Percentiles rank a stretch among this genome's conserved stretches.
These are phyloP conservation scores for Citrus maxima DNA, from an alignment of 345 rosid species.

Conservation along the genomic window DNA sequence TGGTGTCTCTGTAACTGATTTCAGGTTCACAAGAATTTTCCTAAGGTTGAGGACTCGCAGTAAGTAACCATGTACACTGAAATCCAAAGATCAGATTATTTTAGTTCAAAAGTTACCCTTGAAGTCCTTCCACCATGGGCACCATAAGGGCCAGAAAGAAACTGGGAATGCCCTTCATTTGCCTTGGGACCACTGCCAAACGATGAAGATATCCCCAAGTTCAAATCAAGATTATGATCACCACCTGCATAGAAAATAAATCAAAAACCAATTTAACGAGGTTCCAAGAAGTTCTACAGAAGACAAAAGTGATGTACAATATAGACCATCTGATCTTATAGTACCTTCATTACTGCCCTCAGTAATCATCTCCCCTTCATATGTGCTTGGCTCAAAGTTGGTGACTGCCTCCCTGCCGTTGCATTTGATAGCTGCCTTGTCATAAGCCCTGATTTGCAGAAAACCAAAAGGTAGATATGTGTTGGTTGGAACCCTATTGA, in stretches of 20 bases:
- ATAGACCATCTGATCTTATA: background rate
- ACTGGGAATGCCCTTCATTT: slow-evolving; percentile 34
- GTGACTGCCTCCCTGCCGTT: slow-evolving; percentile 94
- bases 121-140: slow-evolving; percentile 35
- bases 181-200: slow-evolving; percentile 42
- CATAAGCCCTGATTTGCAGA: slow-evolving; percentile 89
- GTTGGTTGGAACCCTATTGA: slow-evolving; percentile 45
- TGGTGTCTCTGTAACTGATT: background rate
- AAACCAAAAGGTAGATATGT: slow-evolving; percentile 51
- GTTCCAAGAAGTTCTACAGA: background rate
- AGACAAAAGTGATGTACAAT: background rate
- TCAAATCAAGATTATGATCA: slow-evolving; percentile 62
- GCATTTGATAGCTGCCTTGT: slow-evolving; percentile 86
- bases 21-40: background rate
- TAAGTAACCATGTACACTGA: background rate
- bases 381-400: slow-evolving; percentile 74
- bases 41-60: background rate
- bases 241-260: slow-evolving; percentile 30
- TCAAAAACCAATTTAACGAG: slow-evolving; percentile 19
- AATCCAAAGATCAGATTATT: background rate
- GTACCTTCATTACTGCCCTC: slow-evolving; percentile 57
- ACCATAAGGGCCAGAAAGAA: slow-evolving; percentile 36
- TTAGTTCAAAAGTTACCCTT: slow-evolving; percentile 36
- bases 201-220: slow-evolving; percentile 77
- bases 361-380: slow-evolving; percentile 54